Conservation (phyloP, 768 basidiomycete species). For the Suillus plorans region DNA sequence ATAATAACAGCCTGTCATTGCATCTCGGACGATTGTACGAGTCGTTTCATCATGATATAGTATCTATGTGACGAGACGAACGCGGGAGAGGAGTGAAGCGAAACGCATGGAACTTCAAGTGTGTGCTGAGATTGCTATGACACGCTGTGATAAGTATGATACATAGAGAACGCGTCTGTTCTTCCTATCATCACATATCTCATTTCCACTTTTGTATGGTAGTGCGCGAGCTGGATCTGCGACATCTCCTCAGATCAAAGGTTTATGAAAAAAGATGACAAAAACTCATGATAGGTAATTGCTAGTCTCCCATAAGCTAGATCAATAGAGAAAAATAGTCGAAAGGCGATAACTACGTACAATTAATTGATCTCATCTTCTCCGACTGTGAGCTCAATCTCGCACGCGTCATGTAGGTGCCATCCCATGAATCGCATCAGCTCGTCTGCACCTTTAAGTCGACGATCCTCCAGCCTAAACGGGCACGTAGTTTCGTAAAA, state of each 20-base stretch:
- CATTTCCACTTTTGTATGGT: background rate
- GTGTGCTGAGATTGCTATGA: background rate
- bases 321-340: background rate
- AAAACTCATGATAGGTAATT: background rate
- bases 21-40: background rate
- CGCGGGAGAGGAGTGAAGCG: too few species aligned
- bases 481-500: background rate
- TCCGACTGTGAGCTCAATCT: background rate
- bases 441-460: background rate
- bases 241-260: background rate
- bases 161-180: background rate
- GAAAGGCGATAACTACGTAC: background rate
- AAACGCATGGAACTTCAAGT: too few species aligned
- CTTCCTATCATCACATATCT: background rate
- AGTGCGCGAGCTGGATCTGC: background rate
- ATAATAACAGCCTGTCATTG: too few species aligned
- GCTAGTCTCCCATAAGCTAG: background rate
- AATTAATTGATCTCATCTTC: background rate
- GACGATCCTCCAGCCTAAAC: background rate
- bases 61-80: too few species aligned
- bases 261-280: background rate
- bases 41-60: background rate
- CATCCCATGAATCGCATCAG: background rate
- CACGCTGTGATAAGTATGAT: background rate
- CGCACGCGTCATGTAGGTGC: background rate